Base-by-base conservation (phyloP, 768 basidiomycete genomes). In the Rickenella mellea region DNA sequence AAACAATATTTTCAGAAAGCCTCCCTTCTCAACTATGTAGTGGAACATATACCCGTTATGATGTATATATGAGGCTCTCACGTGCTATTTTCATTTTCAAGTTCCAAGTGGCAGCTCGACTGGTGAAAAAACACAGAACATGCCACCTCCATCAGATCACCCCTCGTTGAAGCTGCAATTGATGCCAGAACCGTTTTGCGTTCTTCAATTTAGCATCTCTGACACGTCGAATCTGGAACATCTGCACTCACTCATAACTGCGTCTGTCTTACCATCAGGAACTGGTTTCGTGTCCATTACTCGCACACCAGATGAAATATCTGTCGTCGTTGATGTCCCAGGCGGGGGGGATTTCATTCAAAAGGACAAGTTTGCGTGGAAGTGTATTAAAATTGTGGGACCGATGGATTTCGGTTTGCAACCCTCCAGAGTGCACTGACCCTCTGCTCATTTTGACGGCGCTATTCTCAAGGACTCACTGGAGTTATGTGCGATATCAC, bases 351-450 rank as follows among this genome's bases (percentile, higher is more conserved):
- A 63, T 14, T 51, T 39, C 14, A 62, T 61, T 42, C 54, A 56
- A 41, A 60, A 68, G 29, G 56, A 65, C 24, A 67, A 19, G 61
- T 63, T n/a, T n/a, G n/a, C n/a, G 1, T 80, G 78, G 78, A 65
- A 58, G 50, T 74, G 74, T 51, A 74, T 82, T 46, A 75, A 74
- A 56, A 75, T 83, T 29, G 65, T 62, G 27, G 81, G 80, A 3
- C 78, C 78, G 2, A 76, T 83, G 76, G 74, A 78, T 48, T 80
- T 81, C 47, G 67, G 79, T 76, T 38, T 44, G 50, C 44, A 41
- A 43, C 1, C 17, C 35, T 5, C 38, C 19, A 19, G 19, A 36
- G 25, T 30, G 45, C 33, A 48, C 38, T 19, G 41, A 22, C 22
- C 37, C 27, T 42, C 31, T 39, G 6, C 39, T 10, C 25, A 37